A percentile compares a stretch with the other conserved stretches of the same genome.
Evolutionary conservation across 331 rosid species (phyloP).

Genomic region (Ulmus americana): DNA sequence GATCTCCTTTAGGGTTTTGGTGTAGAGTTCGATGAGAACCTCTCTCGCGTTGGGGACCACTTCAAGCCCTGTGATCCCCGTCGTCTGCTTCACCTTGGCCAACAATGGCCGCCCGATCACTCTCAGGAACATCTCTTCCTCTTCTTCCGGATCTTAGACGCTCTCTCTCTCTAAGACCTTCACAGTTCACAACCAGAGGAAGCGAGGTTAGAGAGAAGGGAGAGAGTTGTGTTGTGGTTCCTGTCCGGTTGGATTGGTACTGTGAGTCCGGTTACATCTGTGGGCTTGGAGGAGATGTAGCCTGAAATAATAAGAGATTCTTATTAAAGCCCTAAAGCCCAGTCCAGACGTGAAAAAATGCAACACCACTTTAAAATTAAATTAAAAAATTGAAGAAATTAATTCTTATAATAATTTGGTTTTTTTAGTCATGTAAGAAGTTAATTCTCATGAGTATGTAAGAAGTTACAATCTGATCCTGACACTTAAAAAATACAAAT

Average conservation of each 20-base stretch:
- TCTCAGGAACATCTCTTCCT: constrained; percentile 63
- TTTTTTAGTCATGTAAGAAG: too few relatives aligned
- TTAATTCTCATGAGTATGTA: too few relatives aligned
- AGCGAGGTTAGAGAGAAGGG: neutral
- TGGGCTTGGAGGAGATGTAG: too few relatives aligned
- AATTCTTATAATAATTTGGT: too few relatives aligned
- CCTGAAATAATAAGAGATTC: too few relatives aligned
- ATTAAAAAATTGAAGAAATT: too few relatives aligned
- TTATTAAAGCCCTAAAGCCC: neutral
- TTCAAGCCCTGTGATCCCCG: constrained; percentile 78
- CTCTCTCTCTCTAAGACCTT: constrained; percentile 1
- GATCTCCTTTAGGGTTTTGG: constrained; percentile 77
- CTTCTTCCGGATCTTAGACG: neutral
- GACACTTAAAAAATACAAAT: too few relatives aligned
- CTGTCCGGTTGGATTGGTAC: constrained; percentile 7
- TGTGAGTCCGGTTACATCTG: neutral
- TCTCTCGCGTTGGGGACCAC: constrained; percentile 82
- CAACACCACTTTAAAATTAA: neutral
- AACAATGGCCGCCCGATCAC: constrained; percentile 69
- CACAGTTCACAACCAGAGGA: neutral
- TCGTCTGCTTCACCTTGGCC: constrained; percentile 79
- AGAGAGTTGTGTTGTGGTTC: neutral
- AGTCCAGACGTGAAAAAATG: neutral
- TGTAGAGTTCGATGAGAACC: constrained; percentile 62
- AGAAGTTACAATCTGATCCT: too few relatives aligned